Percentiles rank a stretch among this genome's conserved stretches.
Conservation (phyloP, 176 grass and related monocot species). For the Carex scoparia region DNA sequence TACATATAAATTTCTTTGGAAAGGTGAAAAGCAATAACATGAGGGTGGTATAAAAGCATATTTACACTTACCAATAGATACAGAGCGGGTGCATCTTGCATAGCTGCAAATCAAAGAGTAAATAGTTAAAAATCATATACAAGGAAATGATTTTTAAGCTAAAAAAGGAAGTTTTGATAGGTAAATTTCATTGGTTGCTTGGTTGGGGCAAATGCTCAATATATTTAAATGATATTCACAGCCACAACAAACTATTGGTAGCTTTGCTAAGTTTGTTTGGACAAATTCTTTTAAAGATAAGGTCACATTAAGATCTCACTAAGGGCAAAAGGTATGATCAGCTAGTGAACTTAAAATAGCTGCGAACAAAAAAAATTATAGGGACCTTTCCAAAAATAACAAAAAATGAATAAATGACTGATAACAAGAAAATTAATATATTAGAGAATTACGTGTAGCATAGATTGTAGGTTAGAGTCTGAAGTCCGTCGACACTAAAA, state of each 20-base stretch:
- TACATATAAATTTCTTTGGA: no score
- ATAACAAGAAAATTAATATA: background rate
- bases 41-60: background rate
- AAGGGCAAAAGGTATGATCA: background rate
- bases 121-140: background rate
- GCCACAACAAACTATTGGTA: background rate
- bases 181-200: background rate
- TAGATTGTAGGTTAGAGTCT: constrained; percentile 62
- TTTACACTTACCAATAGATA: constrained; percentile 59
- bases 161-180: background rate
- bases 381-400: background rate
- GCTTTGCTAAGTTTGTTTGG: background rate
- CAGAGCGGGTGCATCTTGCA: constrained; percentile 65
- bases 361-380: background rate
- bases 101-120: constrained; percentile 37
- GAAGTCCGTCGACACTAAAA: constrained; percentile 55
- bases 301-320: background rate
- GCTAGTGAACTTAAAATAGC: background rate
- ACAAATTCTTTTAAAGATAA: background rate
- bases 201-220: background rate
- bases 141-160: background rate
- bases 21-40: no score
- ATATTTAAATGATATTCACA: background rate
- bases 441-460: constrained; percentile 54
- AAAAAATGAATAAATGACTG: background rate